These are phyloP conservation scores for Pichia exigua DNA, from an alignment of 805 yeast genomes.

Conservation along the genomic window DNA sequence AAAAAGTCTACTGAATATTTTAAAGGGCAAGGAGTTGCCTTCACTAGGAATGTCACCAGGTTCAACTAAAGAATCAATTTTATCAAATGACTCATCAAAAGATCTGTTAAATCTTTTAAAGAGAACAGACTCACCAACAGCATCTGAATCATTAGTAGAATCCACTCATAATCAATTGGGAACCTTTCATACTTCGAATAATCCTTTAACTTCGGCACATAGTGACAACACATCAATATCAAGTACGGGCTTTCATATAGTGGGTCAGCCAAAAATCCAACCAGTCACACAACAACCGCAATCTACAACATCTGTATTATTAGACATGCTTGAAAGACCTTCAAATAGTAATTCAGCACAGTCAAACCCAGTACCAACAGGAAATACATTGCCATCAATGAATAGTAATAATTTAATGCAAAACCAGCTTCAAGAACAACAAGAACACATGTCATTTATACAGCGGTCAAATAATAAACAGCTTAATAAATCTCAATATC, in stretches of 20 bases:
- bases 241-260: background rate
- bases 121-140: background rate
- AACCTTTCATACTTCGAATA: background rate
- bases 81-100: background rate
- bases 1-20: background rate
- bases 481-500: no score
- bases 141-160: background rate
- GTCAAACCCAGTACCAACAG: background rate
- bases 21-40: background rate
- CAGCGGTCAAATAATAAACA: background rate
- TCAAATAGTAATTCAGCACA: background rate
- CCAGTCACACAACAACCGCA: background rate
- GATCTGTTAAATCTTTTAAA: conserved; percentile 6
- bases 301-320: conserved; percentile 1
- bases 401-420: background rate
- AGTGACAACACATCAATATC: background rate
- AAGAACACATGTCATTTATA: background rate
- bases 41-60: background rate
- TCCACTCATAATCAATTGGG: background rate
- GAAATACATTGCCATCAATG: background rate
- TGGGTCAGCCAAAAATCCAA: background rate
- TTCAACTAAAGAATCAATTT: background rate
- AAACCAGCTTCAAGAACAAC: background rate
- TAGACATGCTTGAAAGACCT: conserved; percentile 10
- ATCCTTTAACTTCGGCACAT: background rate